Percentiles rank a stretch among this genome's conserved stretches.
These are phyloP conservation scores for Cylindrotheca fusiformis DNA, from an alignment of 108 stramenopile species.

Conservation along the genomic window DNA sequence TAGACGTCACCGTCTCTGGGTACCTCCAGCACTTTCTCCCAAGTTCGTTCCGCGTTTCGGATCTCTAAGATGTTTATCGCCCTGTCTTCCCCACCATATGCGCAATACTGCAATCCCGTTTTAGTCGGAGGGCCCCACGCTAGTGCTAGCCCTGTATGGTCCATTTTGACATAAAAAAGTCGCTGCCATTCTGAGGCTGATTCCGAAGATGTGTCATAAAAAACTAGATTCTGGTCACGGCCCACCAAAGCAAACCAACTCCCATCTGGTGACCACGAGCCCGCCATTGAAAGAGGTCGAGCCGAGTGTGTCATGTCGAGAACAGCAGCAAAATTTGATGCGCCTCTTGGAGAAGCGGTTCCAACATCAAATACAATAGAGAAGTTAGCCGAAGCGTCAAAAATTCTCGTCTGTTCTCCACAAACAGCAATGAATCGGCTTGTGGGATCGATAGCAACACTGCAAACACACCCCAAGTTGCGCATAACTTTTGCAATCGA, in stretches of 20 bases:
- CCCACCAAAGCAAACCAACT: conserved; percentile 54
- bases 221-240: conserved; percentile 35
- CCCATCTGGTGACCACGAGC: conserved; percentile 61
- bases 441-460: conserved; percentile 44
- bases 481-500: conserved; percentile 56
- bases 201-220: conserved; percentile 45
- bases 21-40: conserved; percentile 62
- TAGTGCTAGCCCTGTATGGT: conserved; percentile 41
- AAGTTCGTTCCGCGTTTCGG: conserved; percentile 50
- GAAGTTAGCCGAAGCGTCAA: conserved; percentile 44
- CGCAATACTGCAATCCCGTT: conserved; percentile 58
- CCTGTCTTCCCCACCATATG: conserved; percentile 65
- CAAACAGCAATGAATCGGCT: conserved; percentile 54
- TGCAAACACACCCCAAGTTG: conserved; percentile 29
- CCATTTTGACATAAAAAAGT: conserved; percentile 45
- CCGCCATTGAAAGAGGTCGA: conserved; percentile 12
- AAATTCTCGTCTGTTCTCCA: conserved; percentile 34
- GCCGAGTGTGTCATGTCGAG: not conserved
- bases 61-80: conserved; percentile 52
- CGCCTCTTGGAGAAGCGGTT: not conserved
- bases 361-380: conserved; percentile 15
- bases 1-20: conserved; percentile 42
- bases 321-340: not conserved
- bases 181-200: conserved; percentile 39
- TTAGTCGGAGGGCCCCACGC: conserved; percentile 59